Percentiles rank a stretch among this genome's conserved stretches.
Conservation (phyloP, 306 rosid species). For the Vigna trinervia region DNA sequence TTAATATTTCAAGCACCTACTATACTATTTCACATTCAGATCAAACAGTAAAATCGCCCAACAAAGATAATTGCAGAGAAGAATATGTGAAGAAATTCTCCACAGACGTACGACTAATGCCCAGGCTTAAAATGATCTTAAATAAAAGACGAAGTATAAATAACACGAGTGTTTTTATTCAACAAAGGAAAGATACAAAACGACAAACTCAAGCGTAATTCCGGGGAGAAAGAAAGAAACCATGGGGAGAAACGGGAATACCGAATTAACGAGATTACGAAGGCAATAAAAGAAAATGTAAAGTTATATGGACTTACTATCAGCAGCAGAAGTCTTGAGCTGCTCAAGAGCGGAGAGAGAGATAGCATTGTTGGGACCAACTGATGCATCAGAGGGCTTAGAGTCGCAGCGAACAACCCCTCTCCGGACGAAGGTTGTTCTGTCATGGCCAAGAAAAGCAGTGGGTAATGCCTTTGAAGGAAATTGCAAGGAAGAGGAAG, state of each 20-base stretch:
- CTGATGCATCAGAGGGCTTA: slow-evolving; percentile 51
- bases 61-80: background rate
- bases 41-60: background rate
- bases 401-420: slow-evolving; percentile 71
- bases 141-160: background rate
- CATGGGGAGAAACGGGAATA: background rate
- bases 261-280: background rate
- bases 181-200: background rate
- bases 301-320: slow-evolving; percentile 55
- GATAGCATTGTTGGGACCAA: slow-evolving; percentile 28
- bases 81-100: background rate
- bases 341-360: slow-evolving; percentile 82
- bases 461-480: slow-evolving; percentile 42
- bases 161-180: background rate
- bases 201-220: background rate
- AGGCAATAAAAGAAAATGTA: slow-evolving; percentile 8
- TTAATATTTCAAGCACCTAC: background rate
- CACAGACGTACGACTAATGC: background rate
- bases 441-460: slow-evolving; percentile 38
- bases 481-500: slow-evolving; percentile 50
- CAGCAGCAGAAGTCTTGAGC: slow-evolving; percentile 88
- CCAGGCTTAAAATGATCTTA: background rate
- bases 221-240: background rate
- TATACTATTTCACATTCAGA: background rate
- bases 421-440: slow-evolving; percentile 54